These are phyloP conservation scores for Lumnitzera littorea DNA, from an alignment of 345 rosid genomes.

Conservation along the genomic window DNA sequence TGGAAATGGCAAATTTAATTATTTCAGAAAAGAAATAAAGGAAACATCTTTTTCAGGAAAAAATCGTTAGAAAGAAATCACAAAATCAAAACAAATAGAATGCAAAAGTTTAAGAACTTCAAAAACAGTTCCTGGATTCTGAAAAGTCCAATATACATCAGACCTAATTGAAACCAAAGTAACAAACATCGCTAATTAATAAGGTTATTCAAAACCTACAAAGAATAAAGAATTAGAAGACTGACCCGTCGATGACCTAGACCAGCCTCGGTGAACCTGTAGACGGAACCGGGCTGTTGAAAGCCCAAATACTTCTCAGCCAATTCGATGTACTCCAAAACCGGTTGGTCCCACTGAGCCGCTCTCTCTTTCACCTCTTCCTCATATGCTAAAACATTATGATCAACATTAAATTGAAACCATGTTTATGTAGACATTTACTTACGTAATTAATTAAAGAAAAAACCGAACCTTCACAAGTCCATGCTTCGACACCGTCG, in stretches of 20 bases:
- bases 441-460: no score
- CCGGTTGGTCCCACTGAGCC: slow-evolving; percentile 81
- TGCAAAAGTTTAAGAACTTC: no score
- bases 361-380: slow-evolving; percentile 74
- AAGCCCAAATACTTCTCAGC: slow-evolving; percentile 76
- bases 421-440: not conserved
- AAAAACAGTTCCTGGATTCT: no score
- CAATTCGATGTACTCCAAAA: slow-evolving; percentile 54
- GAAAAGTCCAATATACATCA: not conserved
- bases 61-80: no score
- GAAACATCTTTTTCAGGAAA: no score
- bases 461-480: slow-evolving; percentile 49
- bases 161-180: not conserved
- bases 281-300: slow-evolving; percentile 63
- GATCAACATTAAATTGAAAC: not conserved
- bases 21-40: no score
- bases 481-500: slow-evolving; percentile 69
- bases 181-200: not conserved
- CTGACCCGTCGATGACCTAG: slow-evolving; percentile 65
- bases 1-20: no score
- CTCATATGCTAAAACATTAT: slow-evolving; percentile 40
- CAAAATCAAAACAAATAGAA: no score
- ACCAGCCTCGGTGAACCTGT: slow-evolving; percentile 67
- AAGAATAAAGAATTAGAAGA: not conserved
- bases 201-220: not conserved